Evolutionary conservation across 768 basidiomycete genomes (phyloP), one percentile per base, ranked within the genome.

Genomic region (Calocybe cyanea): DNA sequence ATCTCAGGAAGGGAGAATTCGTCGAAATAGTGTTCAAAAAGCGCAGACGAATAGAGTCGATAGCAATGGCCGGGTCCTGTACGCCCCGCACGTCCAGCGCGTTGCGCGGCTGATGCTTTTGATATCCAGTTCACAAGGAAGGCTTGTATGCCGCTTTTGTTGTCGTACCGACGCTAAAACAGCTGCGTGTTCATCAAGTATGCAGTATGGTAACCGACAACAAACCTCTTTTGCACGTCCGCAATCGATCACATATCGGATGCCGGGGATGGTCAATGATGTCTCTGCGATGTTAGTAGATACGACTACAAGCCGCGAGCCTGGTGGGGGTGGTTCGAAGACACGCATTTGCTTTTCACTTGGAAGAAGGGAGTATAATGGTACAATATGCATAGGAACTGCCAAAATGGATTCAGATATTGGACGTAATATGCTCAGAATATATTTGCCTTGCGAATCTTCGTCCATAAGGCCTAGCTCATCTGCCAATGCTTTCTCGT

Each of bases 41-140:
- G 75, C 13, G 94, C 91, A 7, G 92, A 94, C 7, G 95, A 97
- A 68, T 95, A 98, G 10, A 98, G 80, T 31, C 96, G 81, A 63
- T 98, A 98, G 65, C 96, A 98, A 64, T 98, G 96, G 20, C 96
- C 96, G 11, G 96, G 95, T 3, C 96, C 95, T 11, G 92, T 97
- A 49, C 96, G 91, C 9, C 96, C 96, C 0, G 96, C 96, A 59
- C 96, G 87, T 60, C 96, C 96, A 3, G 96, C 85, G 49, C 96
- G 78, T 60, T 99, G 96, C 1, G 89, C 78, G 0, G 93, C 92
- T 2, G 93, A 94, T 2, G 95, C 92, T 61, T 97, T 97, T 13
- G 92, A 92, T 51, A 87, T 83, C 95, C 94, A 99, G 44, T 79
- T 81, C 35, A 99, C 79, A 60, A 87, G 84, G 70, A 95, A 98